Conservation (phyloP, 768 basidiomycete species). For the Tephrocybe sp. region DNA sequence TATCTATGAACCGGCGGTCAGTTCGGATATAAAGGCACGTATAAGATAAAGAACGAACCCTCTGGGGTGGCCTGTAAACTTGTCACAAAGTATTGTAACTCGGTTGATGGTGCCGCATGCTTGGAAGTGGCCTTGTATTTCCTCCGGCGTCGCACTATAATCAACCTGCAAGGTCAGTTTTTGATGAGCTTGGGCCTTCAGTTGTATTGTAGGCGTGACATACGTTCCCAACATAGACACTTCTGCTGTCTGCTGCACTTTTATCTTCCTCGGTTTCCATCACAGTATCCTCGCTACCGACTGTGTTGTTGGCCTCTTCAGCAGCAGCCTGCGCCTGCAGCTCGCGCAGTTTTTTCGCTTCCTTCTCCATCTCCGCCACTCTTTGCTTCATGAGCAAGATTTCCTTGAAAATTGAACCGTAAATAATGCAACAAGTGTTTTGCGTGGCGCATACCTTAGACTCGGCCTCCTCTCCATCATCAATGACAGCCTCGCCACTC, state of each 20-base stretch:
- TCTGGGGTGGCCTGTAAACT: constrained; percentile 99
- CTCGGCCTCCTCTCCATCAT: constrained; percentile 66
- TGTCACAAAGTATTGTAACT: constrained; percentile 98
- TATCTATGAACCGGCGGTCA: constrained; percentile 68
- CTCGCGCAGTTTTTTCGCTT: constrained; percentile 85
- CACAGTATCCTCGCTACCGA: constrained; percentile 43
- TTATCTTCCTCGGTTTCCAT: constrained; percentile 88
- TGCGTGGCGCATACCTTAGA: constrained; percentile 44
- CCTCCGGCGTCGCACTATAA: constrained; percentile 95
- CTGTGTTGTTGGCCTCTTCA: constrained; percentile 52
- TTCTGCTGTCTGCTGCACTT: constrained; percentile 76
- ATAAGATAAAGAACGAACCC: constrained; percentile 52
- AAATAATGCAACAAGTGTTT: constrained; percentile 12
- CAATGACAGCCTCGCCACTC: constrained; percentile 38
- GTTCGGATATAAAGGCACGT: not conserved
- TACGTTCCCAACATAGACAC: constrained; percentile 96
- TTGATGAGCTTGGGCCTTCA: constrained; percentile 1
- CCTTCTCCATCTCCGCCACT: constrained; percentile 91
- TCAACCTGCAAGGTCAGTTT: constrained; percentile 67
- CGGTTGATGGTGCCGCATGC: constrained; percentile 98
- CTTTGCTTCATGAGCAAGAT: constrained; percentile 89
- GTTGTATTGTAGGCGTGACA: constrained; percentile 28
- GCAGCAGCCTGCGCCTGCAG: constrained; percentile 70
- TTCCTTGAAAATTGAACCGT: constrained; percentile 52
- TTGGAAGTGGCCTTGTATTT: constrained; percentile 96